Conservation (phyloP, 1,284 basidiomycete genomes). For the Trametes sp. region DNA sequence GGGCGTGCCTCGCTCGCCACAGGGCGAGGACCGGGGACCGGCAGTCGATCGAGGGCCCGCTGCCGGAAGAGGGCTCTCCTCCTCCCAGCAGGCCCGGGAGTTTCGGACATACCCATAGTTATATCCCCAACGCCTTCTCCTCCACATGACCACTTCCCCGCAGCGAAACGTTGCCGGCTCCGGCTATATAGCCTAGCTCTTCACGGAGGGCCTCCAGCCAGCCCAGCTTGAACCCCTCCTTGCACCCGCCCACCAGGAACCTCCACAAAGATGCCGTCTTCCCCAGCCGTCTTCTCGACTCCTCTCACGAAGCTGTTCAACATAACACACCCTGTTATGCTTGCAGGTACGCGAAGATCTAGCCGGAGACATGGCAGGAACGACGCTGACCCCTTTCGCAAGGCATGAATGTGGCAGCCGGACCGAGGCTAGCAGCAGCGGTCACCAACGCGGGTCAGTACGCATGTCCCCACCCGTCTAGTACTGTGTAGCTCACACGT, state of each 20-base stretch:
- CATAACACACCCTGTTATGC: constrained; percentile 85
- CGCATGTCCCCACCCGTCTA: not conserved
- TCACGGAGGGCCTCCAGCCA: not conserved
- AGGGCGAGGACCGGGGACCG: constrained; percentile 8
- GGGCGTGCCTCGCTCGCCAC: not conserved
- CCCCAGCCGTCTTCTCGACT: constrained; percentile 61
- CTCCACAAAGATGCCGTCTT: constrained; percentile 75
- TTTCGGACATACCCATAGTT: not conserved
- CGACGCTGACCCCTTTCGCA: not conserved
- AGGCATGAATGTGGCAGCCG: constrained; percentile 89
- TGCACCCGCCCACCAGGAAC: constrained; percentile 59
- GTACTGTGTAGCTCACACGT: not conserved
- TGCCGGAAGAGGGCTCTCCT: not conserved
- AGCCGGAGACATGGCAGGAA: no score
- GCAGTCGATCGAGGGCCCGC: constrained; percentile 15
- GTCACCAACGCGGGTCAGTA: constrained; percentile 75
- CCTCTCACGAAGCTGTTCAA: constrained; percentile 75
- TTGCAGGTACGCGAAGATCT: constrained; percentile 54
- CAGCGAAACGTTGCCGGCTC: constrained; percentile 1
- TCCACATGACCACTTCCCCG: constrained; percentile 8
- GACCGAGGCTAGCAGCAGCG: constrained; percentile 78
- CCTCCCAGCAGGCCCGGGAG: not conserved
- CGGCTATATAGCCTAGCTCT: constrained; percentile 10
- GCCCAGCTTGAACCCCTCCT: constrained; percentile 45
- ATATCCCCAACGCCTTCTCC: not conserved